Conservation (phyloP, 176 grass and related monocot genomes). For the Avena atlantica region DNA sequence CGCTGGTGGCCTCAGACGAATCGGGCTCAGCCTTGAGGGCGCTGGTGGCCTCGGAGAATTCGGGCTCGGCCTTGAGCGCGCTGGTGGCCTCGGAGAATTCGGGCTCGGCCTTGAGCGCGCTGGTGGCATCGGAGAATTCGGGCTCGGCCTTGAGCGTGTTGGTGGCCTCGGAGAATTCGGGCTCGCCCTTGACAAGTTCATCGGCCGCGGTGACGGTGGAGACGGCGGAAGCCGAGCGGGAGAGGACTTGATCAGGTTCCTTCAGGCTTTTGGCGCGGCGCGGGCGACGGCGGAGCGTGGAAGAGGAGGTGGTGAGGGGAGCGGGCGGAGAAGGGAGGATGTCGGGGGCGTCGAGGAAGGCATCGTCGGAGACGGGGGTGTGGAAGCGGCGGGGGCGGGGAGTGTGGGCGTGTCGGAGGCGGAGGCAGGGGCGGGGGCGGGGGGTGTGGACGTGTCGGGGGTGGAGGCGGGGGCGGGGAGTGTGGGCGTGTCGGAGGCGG, state of each 20-base stretch:
- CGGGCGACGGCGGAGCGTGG: constrained; percentile 50
- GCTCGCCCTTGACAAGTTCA: no score
- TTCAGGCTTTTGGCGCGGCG: constrained; percentile 30
- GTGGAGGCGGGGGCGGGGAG: neutral
- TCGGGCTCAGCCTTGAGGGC: constrained; percentile 15
- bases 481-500: no score
- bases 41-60: no score
- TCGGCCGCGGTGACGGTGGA: constrained; percentile 32
- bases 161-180: no score
- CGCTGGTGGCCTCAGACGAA: constrained; percentile 38
- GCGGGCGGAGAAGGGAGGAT: constrained; percentile 12
- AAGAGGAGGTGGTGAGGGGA: constrained; percentile 20
- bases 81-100: constrained; percentile 41
- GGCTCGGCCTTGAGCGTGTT: no score
- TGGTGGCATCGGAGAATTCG: no score
- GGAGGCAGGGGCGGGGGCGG: neutral
- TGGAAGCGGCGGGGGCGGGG: neutral
- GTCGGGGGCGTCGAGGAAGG: constrained; percentile 58
- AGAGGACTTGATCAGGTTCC: neutral
- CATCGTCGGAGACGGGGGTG: neutral
- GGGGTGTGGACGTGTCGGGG: neutral
- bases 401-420: no score
- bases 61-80: neutral
- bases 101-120: neutral
- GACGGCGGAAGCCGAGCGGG: constrained; percentile 10